Evolutionary conservation across 2,329 filamentous ascomycete genomes (phyloP), one percentile per base, ranked within the genome.

Genomic region (Fusarium sambucinum): DNA sequence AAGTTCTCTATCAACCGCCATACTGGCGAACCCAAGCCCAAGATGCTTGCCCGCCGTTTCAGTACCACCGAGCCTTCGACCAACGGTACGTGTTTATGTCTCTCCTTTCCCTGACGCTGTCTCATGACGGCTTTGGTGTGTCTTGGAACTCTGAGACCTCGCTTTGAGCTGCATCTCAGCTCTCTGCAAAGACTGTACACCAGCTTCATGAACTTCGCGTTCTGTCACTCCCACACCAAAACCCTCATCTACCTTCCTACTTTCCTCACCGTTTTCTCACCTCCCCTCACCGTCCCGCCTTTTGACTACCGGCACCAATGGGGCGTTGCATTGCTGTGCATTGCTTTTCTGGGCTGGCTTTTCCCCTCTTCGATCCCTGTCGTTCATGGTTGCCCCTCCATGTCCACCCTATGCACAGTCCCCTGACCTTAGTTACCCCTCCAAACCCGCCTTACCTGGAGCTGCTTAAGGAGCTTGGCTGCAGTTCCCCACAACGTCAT

Each of bases 1-100:
- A 89, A 89, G 76, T 90, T 90, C 78, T 89, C 87, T 67, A 89
- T 90, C 80, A 89, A 90, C 79, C 84, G 87, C 74, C 86, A 89
- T 75, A 89, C 88, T 53, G 88, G 88, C 72, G 84, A 85, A 40
- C 88, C 88, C 62, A 84, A 87, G 74, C 80, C 82, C 40, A 51
- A 51, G 47, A n/a, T 51, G 47, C 76, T 79, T 37, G 74, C 78
- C 42, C 82, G 87, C 66, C 84, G 87, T 70, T 89, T 89, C 75
- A 89, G 86, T 72, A 82, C 85, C 48, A 83, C 82, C 63, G 87
- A 89, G 72, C 83, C 86, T n/a, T 84, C 82, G 63, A 72, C 77
- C 35, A 88, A 83, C 74, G 87, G 87, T 89, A 79, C 27, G 27
- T 74, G 50, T 62, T 23, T 54, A 47, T 52, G 40, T 40, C 25